Percentiles rank a stretch among this genome's conserved stretches.
Conservation (phyloP, 2,329 filamentous ascomycete genomes). For the Fusarium dimerum region DNA sequence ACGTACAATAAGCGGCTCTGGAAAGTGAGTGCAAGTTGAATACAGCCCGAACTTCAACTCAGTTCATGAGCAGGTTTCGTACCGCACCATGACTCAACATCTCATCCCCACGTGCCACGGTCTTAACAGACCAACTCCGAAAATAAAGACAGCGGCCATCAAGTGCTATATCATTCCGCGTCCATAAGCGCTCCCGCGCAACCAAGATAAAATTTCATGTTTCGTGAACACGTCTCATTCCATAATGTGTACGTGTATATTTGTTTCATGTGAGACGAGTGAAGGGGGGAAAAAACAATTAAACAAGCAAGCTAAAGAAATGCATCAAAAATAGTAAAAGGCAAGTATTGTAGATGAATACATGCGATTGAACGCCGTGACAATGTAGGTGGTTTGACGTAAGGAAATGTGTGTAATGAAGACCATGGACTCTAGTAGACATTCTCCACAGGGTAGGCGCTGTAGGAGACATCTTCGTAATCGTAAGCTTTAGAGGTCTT, state of each 20-base stretch:
- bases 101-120: slow-evolving; percentile 18
- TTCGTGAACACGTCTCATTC: slow-evolving; percentile 38
- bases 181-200: slow-evolving; percentile 25
- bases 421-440: slow-evolving; percentile 6
- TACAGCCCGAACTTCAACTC: background rate
- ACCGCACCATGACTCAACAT: slow-evolving; percentile 13
- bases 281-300: slow-evolving; percentile 22
- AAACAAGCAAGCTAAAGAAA: slow-evolving; percentile 15
- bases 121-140: slow-evolving; percentile 9
- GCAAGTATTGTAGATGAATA: slow-evolving; percentile 24
- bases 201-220: slow-evolving; percentile 30
- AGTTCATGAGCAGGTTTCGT: slow-evolving; percentile 24
- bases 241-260: slow-evolving; percentile 12
- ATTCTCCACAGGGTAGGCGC: slow-evolving; percentile 14
- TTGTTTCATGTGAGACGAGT: slow-evolving; percentile 24
- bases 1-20: slow-evolving; percentile 23
- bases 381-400: slow-evolving; percentile 18
- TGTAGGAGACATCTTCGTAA: slow-evolving; percentile 35
- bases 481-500: slow-evolving; percentile 36
- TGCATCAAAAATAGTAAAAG: slow-evolving; percentile 11
- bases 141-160: slow-evolving; percentile 16
- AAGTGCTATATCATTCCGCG: slow-evolving; percentile 30
- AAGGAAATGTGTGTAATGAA: no score
- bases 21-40: background rate
- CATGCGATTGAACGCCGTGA: slow-evolving; percentile 28